A percentile compares a stretch with the other conserved stretches of the same genome.
phyloP scores from a whole-genome alignment of 495 filamentous ascomycete species.

The Aspergillus biplanus region DNA sequence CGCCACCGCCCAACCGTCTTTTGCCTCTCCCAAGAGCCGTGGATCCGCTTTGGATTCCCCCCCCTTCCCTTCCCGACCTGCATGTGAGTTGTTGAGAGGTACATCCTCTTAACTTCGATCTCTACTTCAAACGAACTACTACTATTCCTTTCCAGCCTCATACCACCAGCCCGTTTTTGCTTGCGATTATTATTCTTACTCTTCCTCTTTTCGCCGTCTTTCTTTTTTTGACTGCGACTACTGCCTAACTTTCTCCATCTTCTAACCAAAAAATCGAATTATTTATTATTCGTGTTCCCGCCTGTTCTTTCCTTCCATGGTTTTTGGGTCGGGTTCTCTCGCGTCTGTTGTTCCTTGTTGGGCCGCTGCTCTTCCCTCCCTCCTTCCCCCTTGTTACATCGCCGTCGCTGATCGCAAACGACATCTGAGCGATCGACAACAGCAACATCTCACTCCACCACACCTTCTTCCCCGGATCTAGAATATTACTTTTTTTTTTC shows the following conservation, averaged over 20 bases:
- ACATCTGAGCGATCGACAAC: constrained; percentile 25
- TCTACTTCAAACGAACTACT: constrained; percentile 7
- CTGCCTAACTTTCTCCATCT: background rate
- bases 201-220: background rate
- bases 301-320: constrained; percentile 16
- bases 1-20: constrained; percentile 23
- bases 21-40: constrained; percentile 21
- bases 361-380: constrained; percentile 14
- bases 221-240: background rate
- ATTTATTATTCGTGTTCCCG: background rate
- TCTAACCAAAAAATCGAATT: constrained; percentile 4
- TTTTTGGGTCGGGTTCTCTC: constrained; percentile 18
- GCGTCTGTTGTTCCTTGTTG: constrained; percentile 11
- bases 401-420: constrained; percentile 27
- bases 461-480: constrained; percentile 21
- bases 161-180: background rate
- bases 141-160: constrained; percentile 5
- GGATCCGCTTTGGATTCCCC: constrained; percentile 17
- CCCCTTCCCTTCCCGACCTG: constrained; percentile 17
- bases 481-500: constrained; percentile 6
- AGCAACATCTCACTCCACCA: constrained; percentile 20
- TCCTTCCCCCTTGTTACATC: constrained; percentile 26
- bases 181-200: constrained; percentile 2
- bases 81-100: constrained; percentile 24
- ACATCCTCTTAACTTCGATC: constrained; percentile 2